Percentiles rank a stretch among this genome's conserved stretches.
phyloP scores from a whole-genome alignment of 1,284 basidiomycete species.

The Pulveroboletus sp. region DNA sequence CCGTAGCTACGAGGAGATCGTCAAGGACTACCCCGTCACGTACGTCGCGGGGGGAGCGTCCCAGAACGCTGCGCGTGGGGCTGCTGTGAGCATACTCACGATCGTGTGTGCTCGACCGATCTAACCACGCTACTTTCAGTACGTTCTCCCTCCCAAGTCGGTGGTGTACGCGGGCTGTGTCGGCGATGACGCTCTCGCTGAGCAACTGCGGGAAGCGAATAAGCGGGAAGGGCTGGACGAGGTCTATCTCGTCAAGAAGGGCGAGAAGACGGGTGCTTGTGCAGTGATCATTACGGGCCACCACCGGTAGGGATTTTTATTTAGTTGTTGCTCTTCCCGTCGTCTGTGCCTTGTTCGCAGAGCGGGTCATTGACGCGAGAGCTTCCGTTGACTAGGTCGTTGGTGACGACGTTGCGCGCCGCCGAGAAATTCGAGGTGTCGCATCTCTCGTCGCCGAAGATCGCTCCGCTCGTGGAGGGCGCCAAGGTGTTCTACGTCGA shows the following conservation, averaged over 20 bases:
- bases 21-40: slow-evolving; percentile 74
- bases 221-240: slow-evolving; percentile 88
- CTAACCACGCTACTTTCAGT: slow-evolving; percentile 48
- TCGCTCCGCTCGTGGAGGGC: slow-evolving; percentile 76
- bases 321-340: neutral
- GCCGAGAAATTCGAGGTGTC: slow-evolving; percentile 87
- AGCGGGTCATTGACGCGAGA: slow-evolving; percentile 1
- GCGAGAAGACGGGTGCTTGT: slow-evolving; percentile 93
- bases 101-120: slow-evolving; percentile 6
- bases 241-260: slow-evolving; percentile 87
- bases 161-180: slow-evolving; percentile 97
- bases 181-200: slow-evolving; percentile 88
- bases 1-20: slow-evolving; percentile 85
- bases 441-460: slow-evolving; percentile 78
- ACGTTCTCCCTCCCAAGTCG: slow-evolving; percentile 84
- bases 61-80: slow-evolving; percentile 95
- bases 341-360: neutral
- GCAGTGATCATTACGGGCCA: slow-evolving; percentile 95
- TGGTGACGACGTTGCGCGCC: slow-evolving; percentile 87
- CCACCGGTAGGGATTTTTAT: slow-evolving; percentile 57
- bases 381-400: slow-evolving; percentile 55
- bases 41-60: slow-evolving; percentile 98
- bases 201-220: slow-evolving; percentile 92
- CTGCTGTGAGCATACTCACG: slow-evolving; percentile 70
- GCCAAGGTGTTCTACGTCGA: slow-evolving; percentile 95